phyloP scores from a whole-genome alignment of 2,329 filamentous ascomycete species.

The Cyanodermella asteris region DNA sequence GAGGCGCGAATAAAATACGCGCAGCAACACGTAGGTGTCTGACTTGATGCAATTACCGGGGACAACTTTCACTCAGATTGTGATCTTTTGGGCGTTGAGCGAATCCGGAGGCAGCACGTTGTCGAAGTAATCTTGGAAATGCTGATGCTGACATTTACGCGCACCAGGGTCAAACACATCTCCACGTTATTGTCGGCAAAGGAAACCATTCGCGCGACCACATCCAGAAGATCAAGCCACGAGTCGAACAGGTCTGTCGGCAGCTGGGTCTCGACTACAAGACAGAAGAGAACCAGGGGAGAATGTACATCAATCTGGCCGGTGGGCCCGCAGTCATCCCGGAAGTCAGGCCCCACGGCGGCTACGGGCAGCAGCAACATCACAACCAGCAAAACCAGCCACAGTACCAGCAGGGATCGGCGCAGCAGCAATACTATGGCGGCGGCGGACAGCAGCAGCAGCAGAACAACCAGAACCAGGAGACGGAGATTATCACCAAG shows the following conservation, averaged over 20 bases:
- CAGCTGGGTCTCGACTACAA: conserved; percentile 64
- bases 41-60: too few species aligned
- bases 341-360: conserved; percentile 12
- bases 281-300: conserved; percentile 73
- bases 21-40: too few species aligned
- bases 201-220: conserved; percentile 69
- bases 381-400: conserved; percentile 16
- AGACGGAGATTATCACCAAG: conserved; percentile 37
- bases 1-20: conserved; percentile 68
- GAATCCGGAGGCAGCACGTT: too few species aligned
- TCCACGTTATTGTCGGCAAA: conserved; percentile 60
- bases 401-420: conserved; percentile 17
- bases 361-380: conserved; percentile 14
- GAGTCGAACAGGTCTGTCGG: conserved; percentile 66
- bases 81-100: too few species aligned
- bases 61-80: too few species aligned
- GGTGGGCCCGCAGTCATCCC: conserved; percentile 40
- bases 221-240: conserved; percentile 88
- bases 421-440: conserved; percentile 21
- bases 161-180: too few species aligned
- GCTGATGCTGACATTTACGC: too few species aligned
- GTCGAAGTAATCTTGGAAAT: too few species aligned
- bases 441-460: conserved; percentile 20
- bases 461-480: conserved; percentile 29
- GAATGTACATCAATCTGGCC: conserved; percentile 71